phyloP scores from a whole-genome alignment of 225 moss, liverwort and hornwort genomes.

The Asterella californica region DNA sequence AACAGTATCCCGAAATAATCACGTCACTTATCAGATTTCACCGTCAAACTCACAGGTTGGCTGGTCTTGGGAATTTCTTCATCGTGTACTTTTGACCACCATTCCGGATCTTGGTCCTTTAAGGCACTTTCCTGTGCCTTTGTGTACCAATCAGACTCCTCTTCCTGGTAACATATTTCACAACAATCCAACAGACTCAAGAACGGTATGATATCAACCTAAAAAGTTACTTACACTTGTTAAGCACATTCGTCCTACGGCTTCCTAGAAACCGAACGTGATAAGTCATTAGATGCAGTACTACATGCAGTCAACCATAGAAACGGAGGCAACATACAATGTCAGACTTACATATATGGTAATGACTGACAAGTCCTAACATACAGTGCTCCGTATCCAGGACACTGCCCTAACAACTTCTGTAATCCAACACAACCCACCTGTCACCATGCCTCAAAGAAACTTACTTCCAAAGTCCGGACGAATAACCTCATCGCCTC shows the following conservation, averaged over 20 bases:
- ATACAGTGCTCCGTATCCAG: neutral
- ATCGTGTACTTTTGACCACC: constrained; percentile 57
- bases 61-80: constrained; percentile 31
- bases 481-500: constrained; percentile 96
- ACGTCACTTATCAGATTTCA: neutral
- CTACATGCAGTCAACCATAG: neutral
- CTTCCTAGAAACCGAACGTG: neutral
- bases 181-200: neutral
- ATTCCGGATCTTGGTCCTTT: constrained; percentile 44
- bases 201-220: too few species aligned
- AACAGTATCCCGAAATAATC: neutral
- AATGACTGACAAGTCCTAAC: neutral
- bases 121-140: constrained; percentile 36
- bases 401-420: neutral
- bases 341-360: neutral
- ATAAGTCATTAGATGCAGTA: neutral
- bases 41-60: constrained; percentile 22
- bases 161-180: constrained; percentile 35
- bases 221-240: too few species aligned
- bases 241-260: neutral
- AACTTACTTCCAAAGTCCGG: constrained; percentile 65
- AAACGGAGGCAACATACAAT: neutral
- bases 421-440: neutral
- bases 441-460: neutral
- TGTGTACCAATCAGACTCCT: constrained; percentile 64